A percentile compares a stretch with the other conserved stretches of the same genome.
Conservation (phyloP, 2,329 filamentous ascomycete genomes). For the Aspergillus fructus region DNA sequence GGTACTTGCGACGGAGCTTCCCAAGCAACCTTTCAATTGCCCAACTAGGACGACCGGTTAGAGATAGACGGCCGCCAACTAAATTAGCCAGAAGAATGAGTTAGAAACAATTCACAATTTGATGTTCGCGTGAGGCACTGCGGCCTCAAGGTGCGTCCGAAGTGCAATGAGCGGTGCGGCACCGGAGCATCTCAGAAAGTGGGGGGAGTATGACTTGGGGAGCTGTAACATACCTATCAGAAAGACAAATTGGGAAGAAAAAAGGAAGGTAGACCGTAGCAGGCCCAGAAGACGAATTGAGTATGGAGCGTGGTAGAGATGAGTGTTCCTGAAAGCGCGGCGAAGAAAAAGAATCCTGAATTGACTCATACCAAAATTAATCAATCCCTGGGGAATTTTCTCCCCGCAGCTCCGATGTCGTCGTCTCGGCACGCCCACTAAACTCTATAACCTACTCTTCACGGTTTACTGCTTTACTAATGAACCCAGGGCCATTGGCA, state of each 20-base stretch:
- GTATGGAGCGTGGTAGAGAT: background rate
- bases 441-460: background rate
- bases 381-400: conserved; percentile 9
- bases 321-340: conserved; percentile 2
- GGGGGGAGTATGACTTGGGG: background rate
- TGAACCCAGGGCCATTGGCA: background rate
- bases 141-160: background rate
- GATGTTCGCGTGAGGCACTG: background rate
- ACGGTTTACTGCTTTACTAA: background rate
- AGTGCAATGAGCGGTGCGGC: conserved; percentile 1
- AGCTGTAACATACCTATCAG: conserved; percentile 1
- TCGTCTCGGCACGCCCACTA: conserved; percentile 3
- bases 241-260: background rate
- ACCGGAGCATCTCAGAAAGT: background rate
- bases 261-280: background rate
- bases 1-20: conserved; percentile 8
- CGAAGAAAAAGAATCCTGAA: background rate
- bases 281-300: background rate
- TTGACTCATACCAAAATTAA: conserved; percentile 13
- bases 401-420: conserved; percentile 18
- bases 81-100: background rate
- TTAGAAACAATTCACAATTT: background rate
- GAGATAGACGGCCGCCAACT: background rate
- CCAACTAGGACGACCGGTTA: background rate
- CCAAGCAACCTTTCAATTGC: conserved; percentile 1